Percentiles rank a stretch among this genome's conserved stretches.
phyloP scores from a whole-genome alignment of 257 asterid genomes.

The Henckelia pumila region DNA sequence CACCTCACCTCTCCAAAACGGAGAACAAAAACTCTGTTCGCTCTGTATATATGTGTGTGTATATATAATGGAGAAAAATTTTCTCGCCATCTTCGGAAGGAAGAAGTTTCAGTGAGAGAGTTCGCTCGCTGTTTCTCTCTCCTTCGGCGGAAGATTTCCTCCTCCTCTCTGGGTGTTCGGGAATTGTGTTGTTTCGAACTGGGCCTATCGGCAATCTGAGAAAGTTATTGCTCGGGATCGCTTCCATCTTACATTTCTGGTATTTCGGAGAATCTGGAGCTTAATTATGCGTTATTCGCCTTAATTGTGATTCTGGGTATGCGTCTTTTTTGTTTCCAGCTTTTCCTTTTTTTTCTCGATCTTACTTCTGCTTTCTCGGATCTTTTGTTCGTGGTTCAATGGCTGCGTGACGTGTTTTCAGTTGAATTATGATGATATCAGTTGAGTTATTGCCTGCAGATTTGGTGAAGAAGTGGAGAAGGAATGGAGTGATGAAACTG shows the following conservation, averaged over 20 bases:
- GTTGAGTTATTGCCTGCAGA: constrained; percentile 39
- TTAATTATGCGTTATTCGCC: constrained; percentile 47
- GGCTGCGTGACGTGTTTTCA: constrained; percentile 16
- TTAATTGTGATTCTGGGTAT: constrained; percentile 31
- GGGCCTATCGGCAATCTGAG: constrained; percentile 42
- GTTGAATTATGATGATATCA: constrained; percentile 36
- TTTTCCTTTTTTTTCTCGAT: constrained; percentile 28
- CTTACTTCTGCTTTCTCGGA: constrained; percentile 11
- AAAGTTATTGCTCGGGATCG: constrained; percentile 43
- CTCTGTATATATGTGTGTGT: constrained; percentile 14
- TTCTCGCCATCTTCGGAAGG: constrained; percentile 24
- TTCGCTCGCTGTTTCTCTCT: not conserved
- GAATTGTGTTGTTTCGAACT: constrained; percentile 28
- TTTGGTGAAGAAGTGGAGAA: constrained; percentile 20
- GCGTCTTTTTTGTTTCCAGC: constrained; percentile 24
- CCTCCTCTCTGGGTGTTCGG: constrained; percentile 19
- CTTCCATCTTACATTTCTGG: constrained; percentile 35
- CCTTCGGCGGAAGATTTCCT: not conserved
- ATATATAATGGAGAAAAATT: constrained; percentile 36
- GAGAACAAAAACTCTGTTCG: not conserved
- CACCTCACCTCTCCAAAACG: not conserved
- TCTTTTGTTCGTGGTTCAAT: not conserved
- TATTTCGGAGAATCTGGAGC: constrained; percentile 40
- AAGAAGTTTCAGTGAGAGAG: constrained; percentile 27
- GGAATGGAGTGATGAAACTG: constrained; percentile 11